Percentiles rank a stretch among this genome's conserved stretches.
These are phyloP conservation scores for Artomyces pyxidatus DNA, from an alignment of 768 basidiomycete species.

Conservation along the genomic window DNA sequence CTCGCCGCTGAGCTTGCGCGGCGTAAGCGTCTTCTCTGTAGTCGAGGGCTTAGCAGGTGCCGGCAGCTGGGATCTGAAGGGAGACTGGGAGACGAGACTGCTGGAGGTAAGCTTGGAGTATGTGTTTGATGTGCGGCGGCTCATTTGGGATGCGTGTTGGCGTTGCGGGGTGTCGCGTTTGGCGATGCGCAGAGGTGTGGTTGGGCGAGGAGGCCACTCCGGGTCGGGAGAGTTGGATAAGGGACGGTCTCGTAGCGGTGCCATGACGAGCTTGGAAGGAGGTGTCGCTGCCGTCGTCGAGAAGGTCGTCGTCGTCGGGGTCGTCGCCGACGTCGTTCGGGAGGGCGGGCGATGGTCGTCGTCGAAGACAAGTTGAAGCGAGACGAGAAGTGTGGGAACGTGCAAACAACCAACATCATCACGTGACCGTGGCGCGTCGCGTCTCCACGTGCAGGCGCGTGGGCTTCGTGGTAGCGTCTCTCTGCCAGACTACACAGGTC, in stretches of 20 bases:
- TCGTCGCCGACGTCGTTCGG: no score
- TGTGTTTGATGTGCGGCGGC: conserved; percentile 68
- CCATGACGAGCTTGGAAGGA: no score
- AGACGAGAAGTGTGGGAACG: no score
- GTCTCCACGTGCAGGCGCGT: no score
- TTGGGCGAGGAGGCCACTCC: conserved; percentile 56
- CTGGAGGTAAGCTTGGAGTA: conserved; percentile 72
- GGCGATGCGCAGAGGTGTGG: conserved; percentile 62
- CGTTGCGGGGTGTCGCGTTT: conserved; percentile 49
- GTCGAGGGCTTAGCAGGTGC: conserved; percentile 22
- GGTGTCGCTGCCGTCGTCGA: no score
- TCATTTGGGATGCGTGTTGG: conserved; percentile 38
- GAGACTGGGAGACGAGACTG: conserved; percentile 79
- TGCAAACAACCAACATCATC: no score
- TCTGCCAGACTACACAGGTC: no score
- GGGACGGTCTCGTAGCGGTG: conserved; percentile 51
- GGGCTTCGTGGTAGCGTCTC: no score
- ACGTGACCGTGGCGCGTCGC: no score
- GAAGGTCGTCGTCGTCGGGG: no score
- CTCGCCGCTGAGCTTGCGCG: conserved; percentile 64
- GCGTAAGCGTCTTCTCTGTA: conserved; percentile 25
- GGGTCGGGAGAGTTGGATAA: conserved; percentile 56
- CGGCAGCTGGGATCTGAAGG: conserved; percentile 65
- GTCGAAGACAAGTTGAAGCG: no score
- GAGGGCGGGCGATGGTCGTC: no score